Percentiles rank a stretch among this genome's conserved stretches.
These are phyloP conservation scores for Daedalea quercina DNA, from an alignment of 768 basidiomycete species.

Conservation along the genomic window DNA sequence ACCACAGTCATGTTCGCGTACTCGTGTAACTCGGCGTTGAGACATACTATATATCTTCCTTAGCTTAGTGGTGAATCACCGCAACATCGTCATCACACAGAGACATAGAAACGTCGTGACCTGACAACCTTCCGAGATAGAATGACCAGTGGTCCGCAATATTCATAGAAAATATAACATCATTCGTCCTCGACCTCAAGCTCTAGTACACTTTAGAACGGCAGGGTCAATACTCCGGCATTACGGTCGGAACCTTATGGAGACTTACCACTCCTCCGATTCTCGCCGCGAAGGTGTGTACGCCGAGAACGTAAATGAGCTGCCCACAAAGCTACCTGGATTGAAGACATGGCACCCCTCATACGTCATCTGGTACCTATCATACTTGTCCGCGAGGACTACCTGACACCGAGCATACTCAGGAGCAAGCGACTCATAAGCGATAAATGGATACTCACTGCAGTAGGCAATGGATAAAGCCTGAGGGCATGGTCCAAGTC, in stretches of 20 bases:
- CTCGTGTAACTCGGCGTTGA: no score
- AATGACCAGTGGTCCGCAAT: no score
- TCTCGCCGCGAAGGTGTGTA: slow-evolving; percentile 82
- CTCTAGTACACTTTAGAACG: neutral
- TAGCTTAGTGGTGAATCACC: no score
- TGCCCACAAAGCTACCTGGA: slow-evolving; percentile 86
- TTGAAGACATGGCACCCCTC: slow-evolving; percentile 99
- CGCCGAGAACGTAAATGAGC: slow-evolving; percentile 79
- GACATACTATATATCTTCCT: no score
- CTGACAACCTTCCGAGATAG: no score
- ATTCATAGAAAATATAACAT: no score
- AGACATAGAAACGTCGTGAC: no score
- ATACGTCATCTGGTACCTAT: slow-evolving; percentile 93
- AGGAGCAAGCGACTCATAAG: neutral
- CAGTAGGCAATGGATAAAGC: slow-evolving; percentile 89
- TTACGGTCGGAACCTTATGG: neutral
- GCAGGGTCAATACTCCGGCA: no score
- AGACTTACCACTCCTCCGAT: slow-evolving; percentile 74
- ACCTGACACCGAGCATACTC: slow-evolving; percentile 40
- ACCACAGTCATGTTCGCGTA: no score
- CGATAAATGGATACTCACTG: slow-evolving; percentile 43
- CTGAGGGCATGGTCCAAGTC: slow-evolving; percentile 91
- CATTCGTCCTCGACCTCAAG: neutral
- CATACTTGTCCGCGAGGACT: slow-evolving; percentile 93
- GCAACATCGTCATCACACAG: no score